Base-by-base conservation (phyloP, 2,329 filamentous ascomycete species). In the Fusarium nodosum region DNA sequence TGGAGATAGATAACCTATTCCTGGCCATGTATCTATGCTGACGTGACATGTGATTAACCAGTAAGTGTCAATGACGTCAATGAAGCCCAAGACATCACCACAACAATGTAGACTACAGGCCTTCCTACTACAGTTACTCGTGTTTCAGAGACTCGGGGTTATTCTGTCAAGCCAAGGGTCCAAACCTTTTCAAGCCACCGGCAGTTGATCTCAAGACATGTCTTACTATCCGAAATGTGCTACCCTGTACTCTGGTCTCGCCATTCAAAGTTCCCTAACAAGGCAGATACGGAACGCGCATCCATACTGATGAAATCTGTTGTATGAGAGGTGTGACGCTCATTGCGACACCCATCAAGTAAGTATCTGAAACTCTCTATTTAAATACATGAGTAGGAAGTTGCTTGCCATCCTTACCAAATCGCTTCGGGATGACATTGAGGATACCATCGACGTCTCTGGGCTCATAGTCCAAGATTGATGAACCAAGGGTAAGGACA, bases 381-480 rank as follows among this genome's bases (percentile, higher is more conserved):
- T 53, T 30, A 18, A 69, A 69, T 1, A 42, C 31, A 12, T 69
- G 66, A 4, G 74, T 75, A 3, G 73, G 72, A 20, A 79, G 58
- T 51, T 77, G 76, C 16, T 76, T 75, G 50, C 78, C 78, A 16
- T 45, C 47, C 13, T 60, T 60, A 61, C 75, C 73, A 56, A 72
- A 78, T 50, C 77, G 58, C 59, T 66, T 72, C 2, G 73, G 74
- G 7, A 79, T 69, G 18, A 80, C 72, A 12, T 61, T 61, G 7
- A 54, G 72, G 57, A 71, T 47, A 30, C 78, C 79, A 30, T 80
- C 66, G 3, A 71, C 48, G 55, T 80, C 77, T 11, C 79, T 67
- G 2, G 79, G 79, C 57, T 81, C 79, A 59, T 72, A 81, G 45
- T 82, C 81, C 44, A 72, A 20, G 12, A 67, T n/a, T 0, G 47